Percentiles rank a stretch among this genome's conserved stretches.
These are phyloP conservation scores for Scedosporium boydii DNA, from an alignment of 2,329 filamentous ascomycete species.

Conservation along the genomic window DNA sequence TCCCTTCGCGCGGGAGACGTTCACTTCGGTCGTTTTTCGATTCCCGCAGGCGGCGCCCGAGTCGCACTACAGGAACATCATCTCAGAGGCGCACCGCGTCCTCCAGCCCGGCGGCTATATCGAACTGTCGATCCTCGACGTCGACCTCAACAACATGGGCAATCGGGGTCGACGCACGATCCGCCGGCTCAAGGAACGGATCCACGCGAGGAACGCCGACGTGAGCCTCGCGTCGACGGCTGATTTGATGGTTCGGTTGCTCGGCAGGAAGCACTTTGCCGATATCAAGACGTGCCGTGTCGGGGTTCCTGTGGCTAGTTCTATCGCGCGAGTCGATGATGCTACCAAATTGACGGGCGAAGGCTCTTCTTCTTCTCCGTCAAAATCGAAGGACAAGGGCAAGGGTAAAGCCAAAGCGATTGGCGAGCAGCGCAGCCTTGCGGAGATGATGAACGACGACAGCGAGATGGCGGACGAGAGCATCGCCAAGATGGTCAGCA, in stretches of 20 bases:
- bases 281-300: conserved; percentile 69
- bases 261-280: conserved; percentile 61
- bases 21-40: conserved; percentile 66
- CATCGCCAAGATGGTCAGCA: conserved; percentile 86
- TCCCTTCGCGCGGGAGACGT: conserved; percentile 67
- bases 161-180: conserved; percentile 59
- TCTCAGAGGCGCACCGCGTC: conserved; percentile 68
- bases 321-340: conserved; percentile 24
- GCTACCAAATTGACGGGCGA: not conserved
- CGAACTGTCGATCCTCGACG: conserved; percentile 69
- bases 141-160: conserved; percentile 78
- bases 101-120: conserved; percentile 69
- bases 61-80: conserved; percentile 57
- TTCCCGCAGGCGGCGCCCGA: conserved; percentile 65
- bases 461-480: conserved; percentile 66
- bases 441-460: conserved; percentile 64
- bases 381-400: not conserved
- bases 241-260: conserved; percentile 53
- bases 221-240: conserved; percentile 51
- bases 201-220: conserved; percentile 50
- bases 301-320: conserved; percentile 61
- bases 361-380: not conserved
- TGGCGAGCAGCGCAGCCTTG: conserved; percentile 43
- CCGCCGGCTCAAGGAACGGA: conserved; percentile 60
- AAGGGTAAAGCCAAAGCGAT: conserved; percentile 7